A percentile compares a stretch with the other conserved stretches of the same genome.
Evolutionary conservation across 371 early-diverging fungal species (phyloP).

Genomic region (Mucor mucedo): DNA sequence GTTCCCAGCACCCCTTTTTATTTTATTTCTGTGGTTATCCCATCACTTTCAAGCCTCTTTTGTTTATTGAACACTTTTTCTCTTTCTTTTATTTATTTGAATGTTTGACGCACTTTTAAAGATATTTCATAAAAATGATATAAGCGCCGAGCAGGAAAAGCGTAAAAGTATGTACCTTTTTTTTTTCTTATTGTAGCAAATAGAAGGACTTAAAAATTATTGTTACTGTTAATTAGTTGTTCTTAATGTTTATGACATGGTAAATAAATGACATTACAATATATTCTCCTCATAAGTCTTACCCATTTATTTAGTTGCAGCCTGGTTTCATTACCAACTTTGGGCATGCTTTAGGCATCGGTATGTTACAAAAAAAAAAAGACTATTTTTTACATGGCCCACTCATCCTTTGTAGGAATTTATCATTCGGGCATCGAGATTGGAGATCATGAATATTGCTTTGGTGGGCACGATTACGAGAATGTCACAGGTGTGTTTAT

Average conservation of each 20-base stretch:
- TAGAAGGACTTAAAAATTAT: background rate
- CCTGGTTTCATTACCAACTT: conserved; percentile 58
- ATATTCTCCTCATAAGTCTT: background rate
- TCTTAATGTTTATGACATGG: conserved; percentile 19
- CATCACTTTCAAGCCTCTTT: background rate
- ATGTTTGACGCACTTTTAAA: conserved; percentile 21
- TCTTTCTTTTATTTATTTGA: conserved; percentile 4
- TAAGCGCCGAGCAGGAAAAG: conserved; percentile 19
- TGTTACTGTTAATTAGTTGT: conserved; percentile 38
- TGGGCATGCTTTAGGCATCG: conserved; percentile 64
- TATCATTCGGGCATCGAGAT: conserved; percentile 72
- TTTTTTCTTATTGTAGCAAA: background rate
- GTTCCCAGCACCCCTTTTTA: no score
- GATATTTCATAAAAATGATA: conserved; percentile 21
- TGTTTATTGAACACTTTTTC: background rate
- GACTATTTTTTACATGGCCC: background rate
- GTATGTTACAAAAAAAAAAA: conserved; percentile 26
- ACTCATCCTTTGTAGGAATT: conserved; percentile 45
- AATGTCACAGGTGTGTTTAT: conserved; percentile 68
- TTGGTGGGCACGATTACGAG: conserved; percentile 67
- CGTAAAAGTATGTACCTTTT: conserved; percentile 17
- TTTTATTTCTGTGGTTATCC: no score
- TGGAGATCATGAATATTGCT: conserved; percentile 65
- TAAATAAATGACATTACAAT: background rate
- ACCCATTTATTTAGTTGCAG: conserved; percentile 45